These are phyloP conservation scores for Ophiostoma sp. DNA, from an alignment of 2,329 filamentous ascomycete genomes.

Conservation along the genomic window DNA sequence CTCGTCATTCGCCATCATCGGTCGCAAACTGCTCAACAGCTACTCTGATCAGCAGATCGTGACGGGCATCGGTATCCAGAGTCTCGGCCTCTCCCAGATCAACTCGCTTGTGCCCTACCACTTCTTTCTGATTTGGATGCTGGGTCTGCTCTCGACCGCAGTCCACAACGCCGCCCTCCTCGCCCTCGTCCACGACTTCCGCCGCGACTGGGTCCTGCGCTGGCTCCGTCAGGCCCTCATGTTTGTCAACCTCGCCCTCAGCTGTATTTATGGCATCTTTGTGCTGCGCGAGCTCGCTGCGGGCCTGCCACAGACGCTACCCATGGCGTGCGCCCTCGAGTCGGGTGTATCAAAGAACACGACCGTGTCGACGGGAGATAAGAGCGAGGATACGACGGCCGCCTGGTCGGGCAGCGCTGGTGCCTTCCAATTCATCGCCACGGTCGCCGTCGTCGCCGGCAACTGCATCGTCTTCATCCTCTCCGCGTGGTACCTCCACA, in stretches of 20 bases:
- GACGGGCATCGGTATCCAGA: conserved; percentile 68
- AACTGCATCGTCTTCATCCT: conserved; percentile 60
- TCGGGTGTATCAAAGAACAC: conserved; percentile 43
- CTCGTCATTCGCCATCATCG: conserved; percentile 42
- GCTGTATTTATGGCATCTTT: conserved; percentile 56
- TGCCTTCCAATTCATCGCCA: conserved; percentile 56
- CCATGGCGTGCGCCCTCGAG: conserved; percentile 56
- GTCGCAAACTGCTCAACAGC: conserved; percentile 63
- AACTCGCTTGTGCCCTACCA: conserved; percentile 63
- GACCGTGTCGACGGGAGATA: conserved; percentile 16
- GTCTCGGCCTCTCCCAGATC: conserved; percentile 61
- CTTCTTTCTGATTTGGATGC: conserved; percentile 71
- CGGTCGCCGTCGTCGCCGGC: conserved; percentile 60
- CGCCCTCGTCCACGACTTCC: conserved; percentile 66
- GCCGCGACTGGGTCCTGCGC: conserved; percentile 64
- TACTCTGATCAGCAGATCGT: conserved; percentile 70
- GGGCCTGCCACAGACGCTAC: conserved; percentile 51
- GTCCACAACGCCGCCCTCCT: conserved; percentile 66
- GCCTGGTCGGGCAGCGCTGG: conserved; percentile 36
- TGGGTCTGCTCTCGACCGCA: conserved; percentile 63
- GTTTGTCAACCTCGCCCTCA: conserved; percentile 63
- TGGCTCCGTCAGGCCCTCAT: conserved; percentile 67
- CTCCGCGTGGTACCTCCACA: conserved; percentile 66
- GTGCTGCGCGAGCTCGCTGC: conserved; percentile 56
- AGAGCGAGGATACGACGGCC: conserved; percentile 35